Evolutionary conservation across 148 eudicot species (phyloP).

Genomic region (Spergularia bocconei): DNA sequence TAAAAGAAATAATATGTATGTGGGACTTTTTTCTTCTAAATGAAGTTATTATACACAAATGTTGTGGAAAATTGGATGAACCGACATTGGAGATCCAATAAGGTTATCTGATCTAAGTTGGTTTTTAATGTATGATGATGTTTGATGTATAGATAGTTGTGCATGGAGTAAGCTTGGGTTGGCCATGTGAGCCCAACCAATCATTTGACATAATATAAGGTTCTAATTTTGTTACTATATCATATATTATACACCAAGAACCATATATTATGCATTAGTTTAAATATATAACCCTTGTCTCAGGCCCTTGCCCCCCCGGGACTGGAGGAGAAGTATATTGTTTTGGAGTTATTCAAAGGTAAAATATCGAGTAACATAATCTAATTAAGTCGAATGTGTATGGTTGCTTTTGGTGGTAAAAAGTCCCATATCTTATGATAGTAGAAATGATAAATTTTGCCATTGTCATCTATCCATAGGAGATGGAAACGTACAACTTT

Average conservation of each 20-base stretch:
- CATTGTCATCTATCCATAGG: too few species aligned
- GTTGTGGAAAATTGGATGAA: background rate
- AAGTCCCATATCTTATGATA: background rate
- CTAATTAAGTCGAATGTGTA: background rate
- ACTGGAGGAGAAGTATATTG: background rate
- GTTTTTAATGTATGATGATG: constrained; percentile 14
- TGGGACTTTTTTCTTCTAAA: constrained; percentile 6
- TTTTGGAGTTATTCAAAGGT: constrained; percentile 8
- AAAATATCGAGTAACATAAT: background rate
- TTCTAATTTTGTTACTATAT: constrained; percentile 19
- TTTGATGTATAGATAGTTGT: constrained; percentile 30
- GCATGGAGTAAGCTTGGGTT: constrained; percentile 31
- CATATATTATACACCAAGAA: background rate
- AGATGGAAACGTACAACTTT: too few species aligned
- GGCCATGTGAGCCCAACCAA: constrained; percentile 32
- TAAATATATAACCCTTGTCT: background rate
- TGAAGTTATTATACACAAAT: constrained; percentile 3
- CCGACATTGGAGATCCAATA: constrained; percentile 26
- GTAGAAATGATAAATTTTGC: too few species aligned
- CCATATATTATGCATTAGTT: background rate
- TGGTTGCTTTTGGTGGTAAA: constrained; percentile 9
- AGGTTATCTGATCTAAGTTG: constrained; percentile 11
- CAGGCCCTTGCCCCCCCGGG: background rate
- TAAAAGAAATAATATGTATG: background rate
- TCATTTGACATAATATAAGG: constrained; percentile 26